Evolutionary conservation across 164 flowering plant species (phyloP).

Genomic region (Piper betle): DNA sequence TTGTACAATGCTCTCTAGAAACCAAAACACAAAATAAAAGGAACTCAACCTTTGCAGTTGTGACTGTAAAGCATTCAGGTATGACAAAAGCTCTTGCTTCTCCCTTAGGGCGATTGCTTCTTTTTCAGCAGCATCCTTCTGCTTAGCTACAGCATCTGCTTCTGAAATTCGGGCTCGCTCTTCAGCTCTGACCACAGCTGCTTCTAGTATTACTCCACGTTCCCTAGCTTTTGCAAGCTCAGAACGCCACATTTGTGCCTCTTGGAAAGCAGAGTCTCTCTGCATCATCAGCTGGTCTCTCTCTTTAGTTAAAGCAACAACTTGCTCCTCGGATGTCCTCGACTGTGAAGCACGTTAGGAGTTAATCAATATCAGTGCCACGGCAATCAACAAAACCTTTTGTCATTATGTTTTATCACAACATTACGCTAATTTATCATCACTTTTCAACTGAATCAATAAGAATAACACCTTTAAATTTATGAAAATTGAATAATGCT

Average conservation of each 20-base stretch:
- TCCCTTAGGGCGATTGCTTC: slow-evolving; percentile 56
- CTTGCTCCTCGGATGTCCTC: slow-evolving; percentile 55
- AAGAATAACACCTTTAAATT: too few relatives aligned
- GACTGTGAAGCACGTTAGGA: slow-evolving; percentile 26
- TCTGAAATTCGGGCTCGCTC: slow-evolving; percentile 78
- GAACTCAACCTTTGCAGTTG: slow-evolving; percentile 64
- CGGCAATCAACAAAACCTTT: too few relatives aligned
- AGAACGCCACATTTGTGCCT: slow-evolving; percentile 90
- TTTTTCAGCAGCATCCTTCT: slow-evolving; percentile 60
- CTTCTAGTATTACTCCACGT: slow-evolving; percentile 75
- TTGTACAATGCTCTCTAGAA: background rate
- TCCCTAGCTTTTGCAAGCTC: slow-evolving; percentile 98
- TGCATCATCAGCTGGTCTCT: slow-evolving; percentile 63
- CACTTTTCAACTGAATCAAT: too few relatives aligned
- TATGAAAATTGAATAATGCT: too few relatives aligned
- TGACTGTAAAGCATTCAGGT: slow-evolving; percentile 50
- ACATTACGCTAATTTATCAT: too few relatives aligned
- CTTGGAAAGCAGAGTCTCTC: slow-evolving; percentile 72
- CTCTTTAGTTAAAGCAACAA: slow-evolving; percentile 40
- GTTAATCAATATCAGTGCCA: background rate
- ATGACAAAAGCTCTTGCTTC: slow-evolving; percentile 68
- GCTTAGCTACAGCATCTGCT: slow-evolving; percentile 59
- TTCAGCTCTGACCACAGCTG: slow-evolving; percentile 79
- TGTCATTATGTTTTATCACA: too few relatives aligned
- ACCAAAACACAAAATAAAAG: too few relatives aligned